A percentile compares a stretch with the other conserved stretches of the same genome.
Evolutionary conservation across 495 filamentous ascomycete genomes (phyloP).

Genomic region (Penicillium crystallinum): DNA sequence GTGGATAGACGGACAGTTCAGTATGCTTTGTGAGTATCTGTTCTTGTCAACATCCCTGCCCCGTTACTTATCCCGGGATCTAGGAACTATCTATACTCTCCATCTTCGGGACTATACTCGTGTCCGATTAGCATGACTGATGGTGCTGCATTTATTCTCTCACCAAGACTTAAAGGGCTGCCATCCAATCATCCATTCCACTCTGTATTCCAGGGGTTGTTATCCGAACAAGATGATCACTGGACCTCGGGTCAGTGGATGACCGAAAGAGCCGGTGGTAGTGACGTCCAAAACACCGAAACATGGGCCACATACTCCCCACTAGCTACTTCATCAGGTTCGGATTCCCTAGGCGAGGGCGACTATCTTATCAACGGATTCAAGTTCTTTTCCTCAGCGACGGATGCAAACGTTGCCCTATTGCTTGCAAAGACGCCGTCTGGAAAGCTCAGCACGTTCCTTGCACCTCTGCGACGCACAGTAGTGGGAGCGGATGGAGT

Average conservation of each 20-base stretch:
- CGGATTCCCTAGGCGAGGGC: constrained; percentile 20
- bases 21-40: constrained; percentile 25
- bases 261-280: constrained; percentile 73
- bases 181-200: constrained; percentile 42
- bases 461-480: constrained; percentile 55
- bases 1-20: constrained; percentile 37
- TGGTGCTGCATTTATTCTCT: constrained; percentile 60
- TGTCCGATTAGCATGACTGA: constrained; percentile 71
- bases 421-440: constrained; percentile 60
- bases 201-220: constrained; percentile 45
- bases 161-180: constrained; percentile 39
- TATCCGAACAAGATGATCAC: constrained; percentile 50
- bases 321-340: constrained; percentile 3
- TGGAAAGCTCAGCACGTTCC: constrained; percentile 58
- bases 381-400: constrained; percentile 75
- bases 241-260: constrained; percentile 87
- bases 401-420: constrained; percentile 64
- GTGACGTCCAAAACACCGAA: constrained; percentile 67
- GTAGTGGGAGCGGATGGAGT: constrained; percentile 21
- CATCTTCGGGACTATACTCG: constrained; percentile 55
- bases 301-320: constrained; percentile 51
- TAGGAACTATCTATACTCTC: constrained; percentile 61
- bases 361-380: constrained; percentile 55
- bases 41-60: background rate
- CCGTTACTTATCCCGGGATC: constrained; percentile 39